A percentile compares a stretch with the other conserved stretches of the same genome.
phyloP scores from a whole-genome alignment of 179 eudicot species.

The Corrigiola litoralis region DNA sequence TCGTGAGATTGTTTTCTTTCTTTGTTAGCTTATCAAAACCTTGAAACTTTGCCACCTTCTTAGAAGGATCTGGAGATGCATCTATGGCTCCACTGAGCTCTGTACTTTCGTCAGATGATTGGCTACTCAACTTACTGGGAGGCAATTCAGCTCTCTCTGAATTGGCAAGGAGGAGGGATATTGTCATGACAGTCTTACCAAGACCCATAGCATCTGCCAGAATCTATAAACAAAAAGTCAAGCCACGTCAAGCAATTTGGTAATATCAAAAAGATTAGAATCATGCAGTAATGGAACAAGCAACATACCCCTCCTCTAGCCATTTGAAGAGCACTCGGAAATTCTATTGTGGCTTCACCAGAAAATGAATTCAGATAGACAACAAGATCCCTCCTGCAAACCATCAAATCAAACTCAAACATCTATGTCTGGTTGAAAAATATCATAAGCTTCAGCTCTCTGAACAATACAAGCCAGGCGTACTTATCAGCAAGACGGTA shows the following conservation, averaged over 20 bases:
- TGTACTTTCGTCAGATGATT: constrained; percentile 31
- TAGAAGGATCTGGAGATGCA: constrained; percentile 47
- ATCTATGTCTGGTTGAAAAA: constrained; percentile 1
- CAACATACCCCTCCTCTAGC: constrained; percentile 91
- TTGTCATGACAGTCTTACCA: constrained; percentile 98
- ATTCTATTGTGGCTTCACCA: constrained; percentile 91
- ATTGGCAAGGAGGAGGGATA: constrained; percentile 79
- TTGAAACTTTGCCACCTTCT: constrained; percentile 45
- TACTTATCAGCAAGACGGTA: constrained; percentile 85
- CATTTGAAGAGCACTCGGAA: constrained; percentile 95
- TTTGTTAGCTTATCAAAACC: constrained; percentile 58
- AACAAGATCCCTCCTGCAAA: constrained; percentile 70
- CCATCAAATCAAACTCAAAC: constrained; percentile 11
- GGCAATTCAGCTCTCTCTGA: constrained; percentile 62
- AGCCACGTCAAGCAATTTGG: not conserved
- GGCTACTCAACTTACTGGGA: constrained; percentile 34
- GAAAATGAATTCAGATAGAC: constrained; percentile 91
- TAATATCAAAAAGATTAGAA: constrained; percentile 13
- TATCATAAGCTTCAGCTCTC: not conserved
- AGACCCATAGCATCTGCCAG: constrained; percentile 99
- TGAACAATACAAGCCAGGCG: constrained; percentile 1
- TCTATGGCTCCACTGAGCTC: constrained; percentile 33
- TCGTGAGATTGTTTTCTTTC: constrained; percentile 30
- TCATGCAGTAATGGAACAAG: constrained; percentile 2
- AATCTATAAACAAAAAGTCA: constrained; percentile 43